Base-by-base conservation (phyloP, 768 basidiomycete species). In the Ramaria sp. region DNA sequence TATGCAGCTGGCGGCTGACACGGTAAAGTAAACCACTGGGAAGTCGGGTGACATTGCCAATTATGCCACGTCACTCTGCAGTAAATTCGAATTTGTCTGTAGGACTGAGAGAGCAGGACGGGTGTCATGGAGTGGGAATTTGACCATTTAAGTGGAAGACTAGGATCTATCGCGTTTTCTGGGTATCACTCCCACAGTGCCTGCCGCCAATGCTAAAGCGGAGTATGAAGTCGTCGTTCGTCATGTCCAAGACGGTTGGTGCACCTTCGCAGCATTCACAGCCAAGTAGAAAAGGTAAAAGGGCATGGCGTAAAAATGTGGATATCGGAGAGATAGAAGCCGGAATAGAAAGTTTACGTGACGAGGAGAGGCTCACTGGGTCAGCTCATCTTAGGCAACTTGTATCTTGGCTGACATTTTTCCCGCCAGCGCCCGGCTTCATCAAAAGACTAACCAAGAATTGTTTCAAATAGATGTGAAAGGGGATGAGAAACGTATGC, bases 291-390 rank as follows among this genome's bases (percentile, higher is more conserved):
- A 95, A 91, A 68, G 90, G 91, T n/a, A 95, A 95, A 68, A 82
- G 80, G 56, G 82, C 92, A 48, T 95, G 93, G 93, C 72, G 93
- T 67, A 95, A 96, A 73, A 90, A 96, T 69, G 84, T 95, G 53
- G 83, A 95, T 67, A 78, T 95, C 51, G 79, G 81, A 24, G 83
- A 82, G 51, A 83, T 93, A 19, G 91, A 94, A 63, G 72, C 75
- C 48, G 83, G 81, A 2, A 65, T 94, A 60, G 92, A 94, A 68
- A 78, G 73, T 57, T 72, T 88, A 59, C 74, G 92, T 54, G 79
- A 78, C n/a, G 89, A 94, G 67, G 91, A 94, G 66, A 74, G 88
- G 54, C 77, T 83, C 4, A 79, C 78, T 60, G 91, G 91, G 90
- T 91, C 64, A 60, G 81, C 68, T 15, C 45, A 24, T 45, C 30